Evolutionary conservation across 306 rosid genomes (phyloP), one percentile per base, ranked within the genome.

Genomic region (Trifolium pratense): DNA sequence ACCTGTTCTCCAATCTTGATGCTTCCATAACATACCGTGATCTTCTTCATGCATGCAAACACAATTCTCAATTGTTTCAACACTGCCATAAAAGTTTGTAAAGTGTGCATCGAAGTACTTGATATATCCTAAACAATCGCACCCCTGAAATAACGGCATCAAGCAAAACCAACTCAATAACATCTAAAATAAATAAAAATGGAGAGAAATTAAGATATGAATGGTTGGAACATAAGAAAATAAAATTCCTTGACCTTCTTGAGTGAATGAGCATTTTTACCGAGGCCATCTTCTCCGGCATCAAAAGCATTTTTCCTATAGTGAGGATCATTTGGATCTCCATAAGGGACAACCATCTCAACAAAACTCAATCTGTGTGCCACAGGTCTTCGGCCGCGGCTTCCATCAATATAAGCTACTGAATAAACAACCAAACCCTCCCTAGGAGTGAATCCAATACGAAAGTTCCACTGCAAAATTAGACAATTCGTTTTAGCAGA

Each of bases 261-360:
- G 64, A 90, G 93, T 40, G 96, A 90, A 78, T 90, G 96, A 32
- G 96, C 89, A 81, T 90, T 90, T 81, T 90, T 86, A 17, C 96
- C 96, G 43, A 88, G 68, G 59, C 96, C 96, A 78, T 90, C 96
- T 83, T 90, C 96, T 40, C 96, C 96, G 0, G 93, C 96, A 85
- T 90, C 96, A 81, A 90, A 90, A 63, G 96, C 96, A 78, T 88
- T 90, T 78, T 90, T 90, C 80, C 96, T 84, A 73, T 88, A 88
- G 76, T 90, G 96, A 71, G 96, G 96, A 83, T 86, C 91, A 76
- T 90, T 90, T 34, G 96, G 91, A 83, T 90, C 96, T 58, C 96
- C 96, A 61, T 90, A 90, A 25, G 96, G 96, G 75, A 90, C 96
- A 57, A 90, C 96, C 96, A 90, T 90, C 85, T 90, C 96, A 70